phyloP scores from a whole-genome alignment of 2,329 filamentous ascomycete genomes.

The Phialophora macrospora region DNA sequence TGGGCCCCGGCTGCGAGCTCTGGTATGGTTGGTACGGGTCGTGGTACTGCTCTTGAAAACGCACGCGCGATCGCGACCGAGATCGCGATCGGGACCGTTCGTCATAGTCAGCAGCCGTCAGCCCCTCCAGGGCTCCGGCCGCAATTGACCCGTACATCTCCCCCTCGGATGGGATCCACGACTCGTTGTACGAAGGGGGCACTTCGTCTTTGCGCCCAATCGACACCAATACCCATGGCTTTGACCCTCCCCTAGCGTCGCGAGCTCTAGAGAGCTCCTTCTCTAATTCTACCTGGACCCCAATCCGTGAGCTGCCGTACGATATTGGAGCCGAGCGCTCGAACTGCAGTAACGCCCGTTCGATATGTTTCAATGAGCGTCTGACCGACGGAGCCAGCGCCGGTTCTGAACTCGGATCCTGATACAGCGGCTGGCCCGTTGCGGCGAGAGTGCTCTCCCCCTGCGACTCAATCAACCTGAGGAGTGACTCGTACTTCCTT shows the following conservation, averaged over 20 bases:
- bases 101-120: not conserved
- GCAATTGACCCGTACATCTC: slow-evolving; percentile 11
- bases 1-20: not conserved
- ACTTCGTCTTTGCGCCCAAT: slow-evolving; percentile 4
- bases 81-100: not conserved
- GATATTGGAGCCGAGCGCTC: slow-evolving; percentile 7
- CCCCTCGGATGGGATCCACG: slow-evolving; percentile 7
- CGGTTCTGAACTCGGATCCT: not conserved
- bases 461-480: slow-evolving; percentile 9
- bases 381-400: slow-evolving; percentile 3
- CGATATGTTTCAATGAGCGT: slow-evolving; percentile 12
- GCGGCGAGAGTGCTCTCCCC: not conserved
- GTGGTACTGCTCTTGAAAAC: not conserved
- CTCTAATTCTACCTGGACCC: slow-evolving; percentile 17
- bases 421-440: not conserved
- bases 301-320: slow-evolving; percentile 3
- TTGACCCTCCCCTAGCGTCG: not conserved
- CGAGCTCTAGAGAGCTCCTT: slow-evolving; percentile 9
- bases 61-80: slow-evolving; percentile 1
- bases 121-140: slow-evolving; percentile 7
- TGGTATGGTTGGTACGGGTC: not conserved
- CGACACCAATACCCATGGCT: slow-evolving; percentile 14
- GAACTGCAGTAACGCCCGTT: slow-evolving; percentile 17
- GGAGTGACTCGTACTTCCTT: slow-evolving; percentile 16
- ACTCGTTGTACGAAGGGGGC: not conserved